Evolutionary conservation across 2,329 filamentous ascomycete species (phyloP), one percentile per base, ranked within the genome.

Genomic region (Phialocephala sp.): DNA sequence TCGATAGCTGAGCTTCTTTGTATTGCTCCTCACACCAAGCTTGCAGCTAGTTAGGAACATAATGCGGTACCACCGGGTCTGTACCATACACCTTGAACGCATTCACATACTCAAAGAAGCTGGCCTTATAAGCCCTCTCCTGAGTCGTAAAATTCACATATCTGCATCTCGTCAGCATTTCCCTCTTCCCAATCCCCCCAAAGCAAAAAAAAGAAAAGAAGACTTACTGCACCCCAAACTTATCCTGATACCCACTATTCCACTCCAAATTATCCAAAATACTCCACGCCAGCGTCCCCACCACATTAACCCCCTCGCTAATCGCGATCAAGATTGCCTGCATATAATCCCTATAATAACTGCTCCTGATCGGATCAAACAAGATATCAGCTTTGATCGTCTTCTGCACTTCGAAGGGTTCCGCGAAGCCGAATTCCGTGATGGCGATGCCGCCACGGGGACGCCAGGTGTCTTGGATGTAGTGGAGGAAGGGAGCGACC

Each of bases 211-310:
- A 41, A 39, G 15, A n/a, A 57, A 32, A 37, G 8, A 60, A 52
- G 27, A 68, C 66, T 62, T 67, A 73, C 66, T 73, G 71, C 57
- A 74, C 56, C 6, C 72, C 72, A 63, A 74, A 74, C 60, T 66
- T 72, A 22, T 60, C 66, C 20, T 71, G 52, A 55, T 64, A 72
- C 6, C 72, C 72, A 60, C 14, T 2, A 45, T 90, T 89, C 73
- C 73, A 74, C 59, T 74, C 73, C 32, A 74, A 57, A 67, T 73
- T 74, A 68, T 96, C 92, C 84, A 95, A 85, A 68, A 95, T 84
- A 76, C 88, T 91, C 92, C 92, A 96, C n/a, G 90, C 92, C 81
- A 94, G 87, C 79, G 94, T 95, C 8, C 89, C 92, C 71, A 86
- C 84, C 62, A 94, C 90, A 72, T 94, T 86, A 58, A 94, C 91